Percentiles rank a stretch among this genome's conserved stretches.
Evolutionary conservation across 2,329 filamentous ascomycete genomes (phyloP).

Genomic region (Reticulascus tulasneorum): DNA sequence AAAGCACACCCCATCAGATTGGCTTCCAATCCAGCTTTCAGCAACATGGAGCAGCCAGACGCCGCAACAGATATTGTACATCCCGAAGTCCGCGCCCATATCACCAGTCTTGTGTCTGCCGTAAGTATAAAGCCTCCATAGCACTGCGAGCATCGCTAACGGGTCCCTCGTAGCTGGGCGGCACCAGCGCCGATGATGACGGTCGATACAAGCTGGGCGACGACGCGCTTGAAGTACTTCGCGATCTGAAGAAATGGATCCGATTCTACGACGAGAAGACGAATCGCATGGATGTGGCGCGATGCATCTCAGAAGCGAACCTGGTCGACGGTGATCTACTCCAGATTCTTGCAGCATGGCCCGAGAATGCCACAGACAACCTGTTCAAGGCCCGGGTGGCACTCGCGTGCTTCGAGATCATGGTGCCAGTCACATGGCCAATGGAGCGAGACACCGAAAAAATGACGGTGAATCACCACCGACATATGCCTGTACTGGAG

Average conservation of each 20-base stretch:
- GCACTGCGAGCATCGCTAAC: too few relatives aligned
- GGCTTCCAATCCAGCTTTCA: background rate
- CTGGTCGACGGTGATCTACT: constrained; percentile 86
- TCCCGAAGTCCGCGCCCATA: constrained; percentile 86
- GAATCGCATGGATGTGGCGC: constrained; percentile 90
- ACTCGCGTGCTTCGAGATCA: constrained; percentile 81
- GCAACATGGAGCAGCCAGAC: constrained; percentile 52
- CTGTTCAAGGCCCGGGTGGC: constrained; percentile 75
- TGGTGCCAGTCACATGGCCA: constrained; percentile 93
- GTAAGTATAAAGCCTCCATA: constrained; percentile 60
- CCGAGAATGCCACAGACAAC: constrained; percentile 67
- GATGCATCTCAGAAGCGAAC: constrained; percentile 88
- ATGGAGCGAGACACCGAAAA: constrained; percentile 73
- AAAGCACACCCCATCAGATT: background rate
- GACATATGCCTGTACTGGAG: constrained; percentile 85
- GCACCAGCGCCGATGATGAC: constrained; percentile 72
- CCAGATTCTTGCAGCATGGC: constrained; percentile 82
- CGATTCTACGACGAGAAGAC: constrained; percentile 90
- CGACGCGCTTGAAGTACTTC: constrained; percentile 85
- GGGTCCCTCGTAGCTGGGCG: constrained; percentile 87
- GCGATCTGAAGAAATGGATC: constrained; percentile 93
- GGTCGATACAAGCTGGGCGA: constrained; percentile 86
- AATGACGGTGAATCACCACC: constrained; percentile 89
- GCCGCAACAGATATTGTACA: constrained; percentile 65
- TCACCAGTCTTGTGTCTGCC: constrained; percentile 90